These are phyloP conservation scores for Trichosporon inkin DNA, from an alignment of 1,284 basidiomycete species.

Conservation along the genomic window DNA sequence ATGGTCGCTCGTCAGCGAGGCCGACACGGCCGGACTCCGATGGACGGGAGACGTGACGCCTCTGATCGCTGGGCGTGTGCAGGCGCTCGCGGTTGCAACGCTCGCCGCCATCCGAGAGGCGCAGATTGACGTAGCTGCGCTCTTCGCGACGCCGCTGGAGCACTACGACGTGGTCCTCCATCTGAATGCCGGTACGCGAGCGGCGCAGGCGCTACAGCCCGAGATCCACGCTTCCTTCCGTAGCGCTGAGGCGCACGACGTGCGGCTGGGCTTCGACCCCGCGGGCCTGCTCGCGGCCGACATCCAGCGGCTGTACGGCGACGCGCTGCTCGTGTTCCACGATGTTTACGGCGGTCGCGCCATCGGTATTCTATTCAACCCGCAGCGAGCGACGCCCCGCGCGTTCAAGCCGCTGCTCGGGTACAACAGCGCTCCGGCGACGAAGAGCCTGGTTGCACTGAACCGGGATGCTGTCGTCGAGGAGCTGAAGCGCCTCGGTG, in stretches of 20 bases:
- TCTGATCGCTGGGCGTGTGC: constrained; percentile 66
- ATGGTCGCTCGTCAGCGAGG: constrained; percentile 78
- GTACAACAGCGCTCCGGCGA: constrained; percentile 59
- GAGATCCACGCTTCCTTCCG: constrained; percentile 30
- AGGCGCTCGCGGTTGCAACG: constrained; percentile 68
- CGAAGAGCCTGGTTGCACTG: constrained; percentile 61
- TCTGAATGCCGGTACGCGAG: constrained; percentile 68
- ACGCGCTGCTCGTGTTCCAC: constrained; percentile 78
- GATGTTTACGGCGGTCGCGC: constrained; percentile 74
- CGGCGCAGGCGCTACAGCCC: constrained; percentile 55
- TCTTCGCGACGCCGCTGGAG: constrained; percentile 76
- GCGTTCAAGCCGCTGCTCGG: constrained; percentile 79
- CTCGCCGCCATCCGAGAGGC: constrained; percentile 49
- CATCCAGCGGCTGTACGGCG: constrained; percentile 65
- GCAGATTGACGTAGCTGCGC: constrained; percentile 46
- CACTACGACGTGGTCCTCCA: constrained; percentile 85
- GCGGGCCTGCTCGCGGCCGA: constrained; percentile 65
- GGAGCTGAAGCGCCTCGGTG: constrained; percentile 76
- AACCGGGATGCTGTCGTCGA: constrained; percentile 67
- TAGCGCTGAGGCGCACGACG: constrained; percentile 21
- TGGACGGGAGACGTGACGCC: constrained; percentile 67
- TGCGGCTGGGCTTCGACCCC: constrained; percentile 62
- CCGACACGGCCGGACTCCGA: constrained; percentile 66
- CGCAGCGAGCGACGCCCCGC: constrained; percentile 48
- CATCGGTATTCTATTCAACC: constrained; percentile 86